Conservation (phyloP, 768 basidiomycete species). For the Leucosporidium creatinivorum region DNA sequence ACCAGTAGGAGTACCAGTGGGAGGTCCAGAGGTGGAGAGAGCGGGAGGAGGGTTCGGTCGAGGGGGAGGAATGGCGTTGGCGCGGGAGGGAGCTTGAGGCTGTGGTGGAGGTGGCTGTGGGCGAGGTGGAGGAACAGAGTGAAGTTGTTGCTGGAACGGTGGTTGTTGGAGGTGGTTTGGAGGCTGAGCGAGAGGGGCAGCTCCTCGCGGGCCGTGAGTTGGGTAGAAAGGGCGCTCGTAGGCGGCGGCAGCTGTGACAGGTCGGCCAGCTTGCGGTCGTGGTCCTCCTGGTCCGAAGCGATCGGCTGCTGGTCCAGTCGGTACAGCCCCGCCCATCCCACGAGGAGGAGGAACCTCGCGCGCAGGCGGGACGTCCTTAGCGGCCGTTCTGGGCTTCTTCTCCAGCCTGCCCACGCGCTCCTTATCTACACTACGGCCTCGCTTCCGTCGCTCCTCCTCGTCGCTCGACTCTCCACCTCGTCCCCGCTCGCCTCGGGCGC, state of each 20-base stretch:
- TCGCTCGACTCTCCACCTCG: neutral
- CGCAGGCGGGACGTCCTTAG: neutral
- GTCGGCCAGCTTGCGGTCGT: neutral
- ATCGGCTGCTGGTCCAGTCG: neutral
- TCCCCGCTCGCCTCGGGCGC: neutral
- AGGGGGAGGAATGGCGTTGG: neutral
- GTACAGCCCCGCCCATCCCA: neutral
- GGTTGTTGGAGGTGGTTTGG: no score
- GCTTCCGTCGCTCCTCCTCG: neutral
- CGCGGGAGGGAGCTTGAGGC: neutral
- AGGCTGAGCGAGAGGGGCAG: no score
- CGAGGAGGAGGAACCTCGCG: neutral
- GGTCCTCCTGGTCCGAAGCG: neutral
- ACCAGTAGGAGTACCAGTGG: constrained; percentile 8
- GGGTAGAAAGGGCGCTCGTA: neutral
- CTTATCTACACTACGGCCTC: neutral
- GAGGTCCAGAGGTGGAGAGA: neutral
- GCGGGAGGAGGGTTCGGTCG: neutral
- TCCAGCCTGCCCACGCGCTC: neutral
- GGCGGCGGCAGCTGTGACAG: neutral
- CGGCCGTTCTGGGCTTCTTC: neutral
- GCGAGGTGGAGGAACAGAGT: neutral
- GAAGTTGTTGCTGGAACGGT: neutral
- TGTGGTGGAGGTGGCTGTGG: neutral
- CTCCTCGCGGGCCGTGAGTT: neutral